Evolutionary conservation across 768 basidiomycete species (phyloP), one percentile per base, ranked within the genome.

Genomic region (Lentinula lateritia): DNA sequence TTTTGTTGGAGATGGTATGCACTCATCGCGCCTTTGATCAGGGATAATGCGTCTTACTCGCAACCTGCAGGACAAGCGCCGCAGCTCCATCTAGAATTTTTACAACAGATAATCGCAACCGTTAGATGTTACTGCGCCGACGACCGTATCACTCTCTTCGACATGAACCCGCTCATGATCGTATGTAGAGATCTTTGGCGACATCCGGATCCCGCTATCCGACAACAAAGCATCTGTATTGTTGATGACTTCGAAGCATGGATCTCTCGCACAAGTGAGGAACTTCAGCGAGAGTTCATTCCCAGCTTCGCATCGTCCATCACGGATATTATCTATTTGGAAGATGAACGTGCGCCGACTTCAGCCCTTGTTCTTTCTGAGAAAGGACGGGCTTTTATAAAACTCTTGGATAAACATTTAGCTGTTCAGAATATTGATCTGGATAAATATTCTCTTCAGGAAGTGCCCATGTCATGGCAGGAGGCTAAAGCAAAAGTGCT

Each of bases 1-100:
- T 60, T 60, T 60, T 18, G 23, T 60, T 52, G 59, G 59, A 20
- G 59, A 60, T 60, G 59, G 59, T 60, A 43, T 23, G 58, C 58
- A 8, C 36, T 35, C 28, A 15, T 58, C 8, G 35, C 35, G 18
- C 28, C 3, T 46, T 8, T 23, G 3, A 4, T n/a, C 48, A 32
- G 7, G 9, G 9, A 34, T 13, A 36, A 36, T 8, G 20, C n/a
- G 23, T 36, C 45, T 42, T 38, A 36, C n/a, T 46, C 23, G 57
- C n/a, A 34, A 13, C 20, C 9, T 32, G 8, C 39, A 58, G 57
- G 57, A 46, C 38, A 39, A 28, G 28, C 10, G 13, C 38, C 46
- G 12, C 43, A 60, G n/a, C 48, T 50, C 10, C 59, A 48, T 16
- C 16, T 23, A 3, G 59, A 60, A 23, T 48, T 60, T 23, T 12